phyloP scores from a whole-genome alignment of 805 yeast genomes.

The Crinitomyces ghanaensis region DNA sequence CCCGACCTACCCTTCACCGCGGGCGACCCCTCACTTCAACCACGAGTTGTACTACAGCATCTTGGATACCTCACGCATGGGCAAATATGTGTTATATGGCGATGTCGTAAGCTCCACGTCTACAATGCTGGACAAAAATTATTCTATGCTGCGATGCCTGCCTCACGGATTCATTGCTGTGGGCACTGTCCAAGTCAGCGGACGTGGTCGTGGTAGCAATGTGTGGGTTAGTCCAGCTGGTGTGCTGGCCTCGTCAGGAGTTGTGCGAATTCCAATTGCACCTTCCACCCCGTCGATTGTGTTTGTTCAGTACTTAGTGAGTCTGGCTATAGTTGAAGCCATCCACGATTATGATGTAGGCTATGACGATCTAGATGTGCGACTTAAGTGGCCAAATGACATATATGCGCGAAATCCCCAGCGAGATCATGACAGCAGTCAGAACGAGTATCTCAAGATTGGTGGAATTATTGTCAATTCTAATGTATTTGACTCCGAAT shows the following conservation, averaged over 20 bases:
- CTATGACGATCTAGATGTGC: constrained; percentile 64
- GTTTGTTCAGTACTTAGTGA: constrained; percentile 74
- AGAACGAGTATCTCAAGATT: constrained; percentile 46
- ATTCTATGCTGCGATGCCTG: constrained; percentile 39
- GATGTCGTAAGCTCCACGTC: constrained; percentile 88
- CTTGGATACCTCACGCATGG: constrained; percentile 26
- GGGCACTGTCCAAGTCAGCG: constrained; percentile 79
- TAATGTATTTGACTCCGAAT: constrained; percentile 47
- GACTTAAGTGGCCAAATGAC: constrained; percentile 96
- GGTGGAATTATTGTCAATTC: constrained; percentile 82
- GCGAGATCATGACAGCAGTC: constrained; percentile 12
- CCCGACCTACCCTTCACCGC: constrained; percentile 37
- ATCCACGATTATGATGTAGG: constrained; percentile 52
- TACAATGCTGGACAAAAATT: constrained; percentile 64
- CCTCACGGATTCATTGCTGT: constrained; percentile 61
- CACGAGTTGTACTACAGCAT: constrained; percentile 41
- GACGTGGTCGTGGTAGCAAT: constrained; percentile 91
- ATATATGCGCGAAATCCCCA: constrained; percentile 59
- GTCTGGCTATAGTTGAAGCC: constrained; percentile 75
- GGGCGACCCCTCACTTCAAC: constrained; percentile 64
- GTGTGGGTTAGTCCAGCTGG: constrained; percentile 94
- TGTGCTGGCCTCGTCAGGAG: constrained; percentile 69
- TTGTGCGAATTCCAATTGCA: constrained; percentile 43
- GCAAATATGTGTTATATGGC: constrained; percentile 44
- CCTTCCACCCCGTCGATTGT: constrained; percentile 39